Evolutionary conservation across 1,139 yeast species (phyloP).

Genomic region (Diutina sp.): DNA sequence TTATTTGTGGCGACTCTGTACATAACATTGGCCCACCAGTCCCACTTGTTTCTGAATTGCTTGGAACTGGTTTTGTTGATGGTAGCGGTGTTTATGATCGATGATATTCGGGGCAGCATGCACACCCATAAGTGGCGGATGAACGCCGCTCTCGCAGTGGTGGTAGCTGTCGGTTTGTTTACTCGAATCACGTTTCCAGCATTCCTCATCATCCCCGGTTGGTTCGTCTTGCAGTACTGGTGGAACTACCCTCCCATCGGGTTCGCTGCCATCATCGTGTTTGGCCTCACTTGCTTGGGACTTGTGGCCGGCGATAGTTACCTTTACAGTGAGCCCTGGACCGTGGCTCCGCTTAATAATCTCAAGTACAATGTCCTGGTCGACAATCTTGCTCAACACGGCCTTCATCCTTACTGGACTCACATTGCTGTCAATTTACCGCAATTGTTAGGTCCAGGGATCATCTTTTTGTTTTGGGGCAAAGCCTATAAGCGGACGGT

Average conservation of each 20-base stretch:
- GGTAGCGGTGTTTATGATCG: constrained; percentile 37
- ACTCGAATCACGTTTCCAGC: constrained; percentile 78
- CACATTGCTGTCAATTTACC: constrained; percentile 72
- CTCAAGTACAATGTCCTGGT: constrained; percentile 51
- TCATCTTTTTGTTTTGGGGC: constrained; percentile 29
- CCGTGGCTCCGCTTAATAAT: constrained; percentile 69
- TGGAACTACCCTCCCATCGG: constrained; percentile 14
- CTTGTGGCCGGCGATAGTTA: constrained; percentile 39
- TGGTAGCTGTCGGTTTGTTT: constrained; percentile 59
- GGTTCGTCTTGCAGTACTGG: constrained; percentile 25
- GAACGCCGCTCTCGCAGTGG: constrained; percentile 29
- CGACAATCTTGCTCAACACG: constrained; percentile 61
- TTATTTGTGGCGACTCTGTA: constrained; percentile 68
- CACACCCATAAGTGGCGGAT: constrained; percentile 6
- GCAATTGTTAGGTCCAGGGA: constrained; percentile 66
- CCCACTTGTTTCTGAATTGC: constrained; percentile 82
- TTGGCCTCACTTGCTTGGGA: constrained; percentile 17
- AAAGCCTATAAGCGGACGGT: constrained; percentile 28
- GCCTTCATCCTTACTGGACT: constrained; percentile 67
- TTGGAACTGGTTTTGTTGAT: constrained; percentile 65
- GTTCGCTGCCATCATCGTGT: constrained; percentile 15
- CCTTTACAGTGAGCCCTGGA: constrained; percentile 12
- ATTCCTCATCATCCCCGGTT: constrained; percentile 52
- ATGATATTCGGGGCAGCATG: constrained; percentile 16
- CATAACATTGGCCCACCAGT: constrained; percentile 67